Evolutionary conservation across 2,329 filamentous ascomycete genomes (phyloP), one percentile per base, ranked within the genome.

Genomic region (Fusarium mexicanum): DNA sequence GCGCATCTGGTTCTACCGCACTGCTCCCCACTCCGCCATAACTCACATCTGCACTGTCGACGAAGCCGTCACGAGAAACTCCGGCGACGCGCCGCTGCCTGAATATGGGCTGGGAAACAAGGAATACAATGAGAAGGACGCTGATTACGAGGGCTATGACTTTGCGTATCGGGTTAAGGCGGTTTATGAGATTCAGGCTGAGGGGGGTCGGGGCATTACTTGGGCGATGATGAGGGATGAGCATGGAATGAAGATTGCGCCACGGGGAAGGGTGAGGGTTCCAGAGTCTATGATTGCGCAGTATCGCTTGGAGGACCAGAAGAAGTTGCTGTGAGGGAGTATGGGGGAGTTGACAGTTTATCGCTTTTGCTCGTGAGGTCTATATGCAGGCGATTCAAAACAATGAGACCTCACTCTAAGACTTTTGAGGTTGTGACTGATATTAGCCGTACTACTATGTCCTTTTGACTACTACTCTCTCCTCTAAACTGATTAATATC

Each of bases 1-100:
- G 60, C 50, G 73, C 7, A 78, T 79, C 31, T 79, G 73, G 75
- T 79, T 78, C 51, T 80, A 79, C 37, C 63, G 77, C 54, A 78
- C 72, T 2, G 75, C 76, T 6, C 78, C 78, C 1, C 67, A 76
- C 57, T 79, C 78, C 1, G 62, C 69, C 69, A 73, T 78, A 20
- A 80, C 76, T 2, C 79, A 80, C 53, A 68, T 79, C 38, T 79
- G 76, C 61, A 62, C 75, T 2, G 73, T 76, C 2, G 53, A 63
- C 33, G 47, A 69, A 26, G 76, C 71, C 2, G 46, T 24, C 9
- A 79, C 71, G 1, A 67, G 77, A 61, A 73, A 72, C 53, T 6
- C 66, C 0, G 68, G 50, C 1, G 69, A 79, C 38, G 31, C 33
- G 12, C 72, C 67, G 0, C 58, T 79, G 0, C 57, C 54, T 3